phyloP scores from a whole-genome alignment of 2,329 filamentous ascomycete species.

The Colletotrichum horii region DNA sequence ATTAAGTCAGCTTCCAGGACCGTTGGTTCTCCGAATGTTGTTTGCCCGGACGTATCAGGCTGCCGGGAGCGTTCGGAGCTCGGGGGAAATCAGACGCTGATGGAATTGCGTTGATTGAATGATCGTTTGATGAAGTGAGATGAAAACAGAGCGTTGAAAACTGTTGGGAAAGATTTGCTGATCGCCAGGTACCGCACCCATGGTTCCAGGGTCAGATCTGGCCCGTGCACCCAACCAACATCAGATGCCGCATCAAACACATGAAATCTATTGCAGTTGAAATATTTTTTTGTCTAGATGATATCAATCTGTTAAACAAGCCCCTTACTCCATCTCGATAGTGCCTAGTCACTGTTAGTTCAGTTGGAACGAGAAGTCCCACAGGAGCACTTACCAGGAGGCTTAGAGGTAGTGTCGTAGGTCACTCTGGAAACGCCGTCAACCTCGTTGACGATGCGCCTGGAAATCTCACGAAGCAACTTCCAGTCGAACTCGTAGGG shows the following conservation, averaged over 20 bases:
- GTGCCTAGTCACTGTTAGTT: neutral
- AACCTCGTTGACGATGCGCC: constrained; percentile 71
- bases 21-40: neutral
- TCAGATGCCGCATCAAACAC: neutral
- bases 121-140: neutral
- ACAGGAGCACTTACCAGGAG: constrained; percentile 2
- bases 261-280: neutral
- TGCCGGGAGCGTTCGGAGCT: neutral
- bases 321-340: neutral
- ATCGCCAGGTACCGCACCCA: neutral
- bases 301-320: neutral
- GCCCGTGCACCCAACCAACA: neutral
- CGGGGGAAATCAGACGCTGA: neutral
- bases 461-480: constrained; percentile 68
- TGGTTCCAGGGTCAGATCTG: neutral
- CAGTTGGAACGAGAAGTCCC: neutral
- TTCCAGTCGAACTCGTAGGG: constrained; percentile 68
- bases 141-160: neutral
- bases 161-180: neutral
- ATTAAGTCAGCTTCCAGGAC: neutral
- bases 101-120: neutral
- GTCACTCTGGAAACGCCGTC: constrained; percentile 73
- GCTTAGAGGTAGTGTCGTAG: constrained; percentile 44
- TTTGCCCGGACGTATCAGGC: neutral
- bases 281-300: neutral